A percentile compares a stretch with the other conserved stretches of the same genome.
These are phyloP conservation scores for Elongisporangium prolatum DNA, from an alignment of 352 stramenopile species.

Conservation along the genomic window DNA sequence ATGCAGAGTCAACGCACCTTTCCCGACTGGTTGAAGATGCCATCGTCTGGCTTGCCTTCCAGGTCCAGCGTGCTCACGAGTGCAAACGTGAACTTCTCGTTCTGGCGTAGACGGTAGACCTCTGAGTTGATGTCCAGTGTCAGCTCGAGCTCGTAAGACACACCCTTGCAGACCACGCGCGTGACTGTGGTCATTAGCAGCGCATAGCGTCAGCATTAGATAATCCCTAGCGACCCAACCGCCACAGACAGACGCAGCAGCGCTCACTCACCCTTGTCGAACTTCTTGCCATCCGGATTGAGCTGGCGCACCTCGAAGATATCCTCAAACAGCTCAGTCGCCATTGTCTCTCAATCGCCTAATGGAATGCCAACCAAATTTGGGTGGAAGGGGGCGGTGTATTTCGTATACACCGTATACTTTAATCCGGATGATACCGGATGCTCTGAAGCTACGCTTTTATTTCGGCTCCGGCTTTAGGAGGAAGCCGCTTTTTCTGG, in stretches of 20 bases:
- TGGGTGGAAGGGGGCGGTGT: not conserved
- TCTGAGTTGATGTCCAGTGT: constrained; percentile 98
- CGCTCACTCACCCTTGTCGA: constrained; percentile 81
- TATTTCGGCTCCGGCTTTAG: not conserved
- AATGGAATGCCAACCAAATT: not conserved
- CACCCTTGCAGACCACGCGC: constrained; percentile 93
- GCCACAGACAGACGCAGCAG: not conserved
- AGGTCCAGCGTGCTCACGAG: constrained; percentile 95
- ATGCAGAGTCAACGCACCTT: constrained; percentile 42
- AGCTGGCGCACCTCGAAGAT: constrained; percentile 97
- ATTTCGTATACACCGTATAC: not conserved
- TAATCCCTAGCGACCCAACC: not conserved
- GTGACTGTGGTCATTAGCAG: constrained; percentile 66
- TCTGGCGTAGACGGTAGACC: constrained; percentile 94
- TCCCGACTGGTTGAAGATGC: constrained; percentile 90
- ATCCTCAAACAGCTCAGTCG: constrained; percentile 96
- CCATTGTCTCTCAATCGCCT: constrained; percentile 33
- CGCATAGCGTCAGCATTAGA: constrained; percentile 8
- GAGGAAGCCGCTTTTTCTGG: not conserved
- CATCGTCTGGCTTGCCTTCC: constrained; percentile 95
- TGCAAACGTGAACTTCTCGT: constrained; percentile 96
- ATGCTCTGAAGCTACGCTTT: not conserved
- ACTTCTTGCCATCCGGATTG: constrained; percentile 98
- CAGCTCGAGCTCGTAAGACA: constrained; percentile 97
- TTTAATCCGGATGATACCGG: not conserved